phyloP scores from a whole-genome alignment of 371 early-diverging fungal genomes.

The Mucor sp. region DNA sequence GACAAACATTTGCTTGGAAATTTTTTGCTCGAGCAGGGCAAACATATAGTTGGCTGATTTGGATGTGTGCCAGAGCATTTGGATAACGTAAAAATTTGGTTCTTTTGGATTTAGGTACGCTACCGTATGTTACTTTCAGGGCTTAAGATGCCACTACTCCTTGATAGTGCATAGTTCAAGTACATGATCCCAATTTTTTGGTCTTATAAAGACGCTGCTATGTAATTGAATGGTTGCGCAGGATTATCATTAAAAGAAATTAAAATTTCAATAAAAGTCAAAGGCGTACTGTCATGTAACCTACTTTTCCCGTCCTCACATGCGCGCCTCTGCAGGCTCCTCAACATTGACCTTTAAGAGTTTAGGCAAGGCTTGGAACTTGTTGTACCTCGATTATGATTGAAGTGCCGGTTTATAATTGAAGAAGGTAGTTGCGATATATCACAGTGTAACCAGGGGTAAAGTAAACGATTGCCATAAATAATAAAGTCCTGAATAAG shows the following conservation, averaged over 20 bases:
- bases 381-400: not conserved
- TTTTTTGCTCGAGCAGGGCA: not conserved
- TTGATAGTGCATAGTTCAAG: no score
- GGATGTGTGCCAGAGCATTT: not conserved
- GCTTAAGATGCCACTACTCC: not conserved
- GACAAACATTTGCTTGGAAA: not conserved
- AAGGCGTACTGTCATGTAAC: not conserved
- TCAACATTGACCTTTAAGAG: not conserved
- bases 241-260: no score
- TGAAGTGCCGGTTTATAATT: not conserved
- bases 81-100: not conserved
- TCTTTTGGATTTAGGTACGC: not conserved
- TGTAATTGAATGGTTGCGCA: not conserved
- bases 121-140: not conserved
- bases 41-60: not conserved
- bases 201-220: not conserved
- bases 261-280: no score
- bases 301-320: not conserved
- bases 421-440: not conserved
- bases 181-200: not conserved
- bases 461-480: not conserved
- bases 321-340: not conserved
- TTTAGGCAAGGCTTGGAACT: not conserved
- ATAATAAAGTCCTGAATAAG: not conserved
- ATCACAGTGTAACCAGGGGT: not conserved